Conservation (phyloP, 805 yeast genomes). For the Lachancea sp. region DNA sequence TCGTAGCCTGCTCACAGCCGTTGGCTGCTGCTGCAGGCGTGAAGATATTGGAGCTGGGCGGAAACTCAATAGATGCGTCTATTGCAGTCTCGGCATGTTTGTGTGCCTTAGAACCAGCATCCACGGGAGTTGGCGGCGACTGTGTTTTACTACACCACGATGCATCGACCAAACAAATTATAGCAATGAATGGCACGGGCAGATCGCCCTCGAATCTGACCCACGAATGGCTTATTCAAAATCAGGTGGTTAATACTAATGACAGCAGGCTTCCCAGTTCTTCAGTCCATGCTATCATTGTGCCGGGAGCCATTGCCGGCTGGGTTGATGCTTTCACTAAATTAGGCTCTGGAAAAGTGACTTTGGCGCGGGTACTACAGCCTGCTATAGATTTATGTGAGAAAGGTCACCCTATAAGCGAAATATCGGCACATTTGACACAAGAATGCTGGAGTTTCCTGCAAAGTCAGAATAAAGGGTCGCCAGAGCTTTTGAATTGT, state of each 20-base stretch:
- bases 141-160: slow-evolving; percentile 59
- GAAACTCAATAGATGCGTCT: slow-evolving; percentile 64
- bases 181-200: slow-evolving; percentile 74
- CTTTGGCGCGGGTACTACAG: slow-evolving; percentile 49
- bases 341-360: slow-evolving; percentile 69
- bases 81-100: slow-evolving; percentile 54
- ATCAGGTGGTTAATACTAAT: slow-evolving; percentile 37
- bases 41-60: slow-evolving; percentile 59
- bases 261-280: slow-evolving; percentile 40
- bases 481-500: slow-evolving; percentile 19
- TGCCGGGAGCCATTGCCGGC: slow-evolving; percentile 77
- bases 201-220: slow-evolving; percentile 49
- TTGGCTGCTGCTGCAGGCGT: slow-evolving; percentile 70
- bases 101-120: slow-evolving; percentile 50
- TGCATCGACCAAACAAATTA: slow-evolving; percentile 42
- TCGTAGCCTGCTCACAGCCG: slow-evolving; percentile 72
- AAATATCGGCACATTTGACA: slow-evolving; percentile 53
- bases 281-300: slow-evolving; percentile 57
- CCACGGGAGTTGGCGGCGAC: slow-evolving; percentile 62
- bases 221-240: slow-evolving; percentile 41
- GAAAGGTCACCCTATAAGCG: slow-evolving; percentile 58
- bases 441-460: slow-evolving; percentile 32
- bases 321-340: slow-evolving; percentile 63
- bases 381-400: slow-evolving; percentile 69
- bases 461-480: slow-evolving; percentile 28